Evolutionary conservation across 1,139 yeast genomes (phyloP), one percentile per base, ranked within the genome.

Genomic region (Debaryomyces sp.): DNA sequence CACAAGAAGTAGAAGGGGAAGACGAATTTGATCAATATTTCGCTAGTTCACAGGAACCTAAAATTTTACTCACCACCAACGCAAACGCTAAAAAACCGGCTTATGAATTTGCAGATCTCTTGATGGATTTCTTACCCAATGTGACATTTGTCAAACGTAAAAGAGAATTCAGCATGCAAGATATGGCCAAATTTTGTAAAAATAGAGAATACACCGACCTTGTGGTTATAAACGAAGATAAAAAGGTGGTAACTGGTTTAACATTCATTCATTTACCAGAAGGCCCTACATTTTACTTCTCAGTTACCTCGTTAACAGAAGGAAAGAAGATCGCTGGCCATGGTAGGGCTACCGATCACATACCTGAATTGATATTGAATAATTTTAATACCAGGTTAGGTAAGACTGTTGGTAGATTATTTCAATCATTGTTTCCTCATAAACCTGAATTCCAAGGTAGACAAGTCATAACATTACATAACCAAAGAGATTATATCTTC

Each of bases 261-360:
- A 90, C 98, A 1, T 87, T 95, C 62, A 87, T 94, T 53, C 97
- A 92, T 70, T 77, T 94, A 53, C 99, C 99, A 6, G 89, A 79
- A 44, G 99, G 99, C 0, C 99, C 99, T 30, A 87, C 97, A 0
- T 90, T 90, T 63, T 92, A 94, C 70, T 94, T 94, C 61, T 85
- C 94, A 17, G 74, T 94, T 10, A 76, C 92, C n/a, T 89, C 96
- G 5, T 76, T 89, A 45, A 81, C 82, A 21, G 88, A 87, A 55
- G 85, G 89, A n/a, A 81, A 85, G 58, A 76, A 81, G 55, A 89
- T 94, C 49, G 67, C 75, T 17, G 97, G 97, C 12, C 99, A 94
- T 61, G 98, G 98, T 50, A 79, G 85, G 47, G 87, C 97, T 33
- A 91, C 98, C 0, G 84, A 83, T 42, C 98, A 94, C 63, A 82